Evolutionary conservation across 2,329 filamentous ascomycete genomes (phyloP).

Genomic region (Fusarium secorum): DNA sequence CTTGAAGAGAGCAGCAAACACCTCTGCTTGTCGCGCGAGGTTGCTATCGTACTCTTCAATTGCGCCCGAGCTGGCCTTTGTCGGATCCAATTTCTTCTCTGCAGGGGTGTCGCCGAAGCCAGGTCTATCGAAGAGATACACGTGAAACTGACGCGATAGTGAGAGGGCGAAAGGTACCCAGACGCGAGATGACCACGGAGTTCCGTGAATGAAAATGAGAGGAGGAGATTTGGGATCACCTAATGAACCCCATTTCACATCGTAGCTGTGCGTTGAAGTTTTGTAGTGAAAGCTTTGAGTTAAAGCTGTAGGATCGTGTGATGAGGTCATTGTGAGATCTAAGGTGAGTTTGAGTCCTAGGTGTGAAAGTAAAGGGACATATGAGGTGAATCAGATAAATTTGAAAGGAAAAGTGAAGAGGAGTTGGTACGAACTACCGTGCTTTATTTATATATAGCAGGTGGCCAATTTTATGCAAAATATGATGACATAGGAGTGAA

Average conservation of each 20-base stretch:
- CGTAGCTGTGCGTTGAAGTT: slow-evolving; percentile 40
- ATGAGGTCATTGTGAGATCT: slow-evolving; percentile 5
- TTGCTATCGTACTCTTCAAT: slow-evolving; percentile 44
- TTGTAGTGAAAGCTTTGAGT: slow-evolving; percentile 44
- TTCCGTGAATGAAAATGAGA: slow-evolving; percentile 56
- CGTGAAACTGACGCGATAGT: slow-evolving; percentile 46
- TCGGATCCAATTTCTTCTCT: slow-evolving; percentile 24
- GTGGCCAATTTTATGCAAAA: background rate
- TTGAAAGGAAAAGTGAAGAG: accelerated
- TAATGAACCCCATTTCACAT: slow-evolving; percentile 46
- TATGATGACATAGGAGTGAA: background rate
- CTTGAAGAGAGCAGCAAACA: slow-evolving; percentile 49
- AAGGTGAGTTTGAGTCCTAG: background rate
- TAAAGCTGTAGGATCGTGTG: slow-evolving; percentile 12
- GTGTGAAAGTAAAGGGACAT: background rate
- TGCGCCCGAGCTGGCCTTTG: slow-evolving; percentile 1
- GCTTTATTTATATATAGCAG: background rate
- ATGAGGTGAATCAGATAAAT: accelerated
- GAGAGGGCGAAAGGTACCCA: slow-evolving; percentile 49
- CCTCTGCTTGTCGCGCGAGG: slow-evolving; percentile 50
- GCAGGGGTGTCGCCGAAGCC: slow-evolving; percentile 53
- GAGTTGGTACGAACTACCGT: accelerated
- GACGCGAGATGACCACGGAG: slow-evolving; percentile 55
- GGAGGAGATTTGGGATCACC: slow-evolving; percentile 44
- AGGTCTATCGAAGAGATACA: slow-evolving; percentile 56